Base-by-base conservation (phyloP, 1,139 yeast species). In the Nakaseomyces bracarensis region DNA sequence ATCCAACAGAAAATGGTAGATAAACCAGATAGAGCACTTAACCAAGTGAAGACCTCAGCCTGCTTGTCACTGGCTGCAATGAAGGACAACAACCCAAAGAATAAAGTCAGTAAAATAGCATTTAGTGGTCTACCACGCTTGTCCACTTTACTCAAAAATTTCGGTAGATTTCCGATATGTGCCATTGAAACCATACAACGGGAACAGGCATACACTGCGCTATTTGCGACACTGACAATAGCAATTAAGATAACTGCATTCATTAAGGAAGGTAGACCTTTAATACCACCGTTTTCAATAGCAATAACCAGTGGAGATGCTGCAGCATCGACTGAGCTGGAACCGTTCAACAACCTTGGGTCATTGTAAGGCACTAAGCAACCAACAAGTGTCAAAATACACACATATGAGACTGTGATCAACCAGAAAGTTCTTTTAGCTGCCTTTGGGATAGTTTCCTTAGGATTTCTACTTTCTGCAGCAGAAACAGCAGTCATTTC, bases 401-500 rank as follows among this genome's bases (percentile, higher is more conserved):
- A 66, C 44, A 82, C 66, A 64, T 82, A 82, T 57, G 81, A 80
- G 20, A 76, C 61, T 18, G 80, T 68, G 48, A 82, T 79, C 60
- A 86, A 71, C 87, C 87, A 81, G 65, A 82, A 80, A 16, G 82
- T 84, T 60, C 81, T 86, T 63, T 81, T 81, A 45, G 79, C 74
- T 36, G 91, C 91, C 51, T 70, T 68, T 48, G 91, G 91, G 42
- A 82, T 69, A 6, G 81, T 64, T 52, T 70, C 72, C 60, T 82
- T 70, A 47, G 96, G 95, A 63, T 84, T 81, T 43, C 68, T 71
- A 36, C 94, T 77, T 65, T 89, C 96, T 29, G 95, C 87, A 36
- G 93, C 89, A 25, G 94, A 87, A 53, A 87, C 72, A 46, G 94
- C 95, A 43, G 81, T 80, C 57, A 83, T 68, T 64, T 84, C 95